Conservation (phyloP, 2,329 filamentous ascomycete genomes). For the Trichophyton simii region DNA sequence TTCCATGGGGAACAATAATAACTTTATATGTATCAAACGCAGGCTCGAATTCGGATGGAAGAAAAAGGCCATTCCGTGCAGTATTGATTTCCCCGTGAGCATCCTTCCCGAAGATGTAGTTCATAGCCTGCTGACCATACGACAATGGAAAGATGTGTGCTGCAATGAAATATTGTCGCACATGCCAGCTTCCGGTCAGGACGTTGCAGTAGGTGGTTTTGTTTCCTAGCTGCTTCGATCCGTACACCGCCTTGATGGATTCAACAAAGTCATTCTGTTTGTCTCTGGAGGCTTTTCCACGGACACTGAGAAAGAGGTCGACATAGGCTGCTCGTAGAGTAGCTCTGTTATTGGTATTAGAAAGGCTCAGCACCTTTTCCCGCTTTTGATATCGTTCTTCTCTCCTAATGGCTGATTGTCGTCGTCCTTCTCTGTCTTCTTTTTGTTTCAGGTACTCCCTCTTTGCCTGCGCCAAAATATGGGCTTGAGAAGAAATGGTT, state of each 20-base stretch:
- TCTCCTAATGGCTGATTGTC: neutral
- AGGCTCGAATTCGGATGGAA: too few species aligned
- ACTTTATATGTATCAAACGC: too few species aligned
- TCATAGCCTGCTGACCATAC: constrained; percentile 4
- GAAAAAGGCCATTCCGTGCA: too few species aligned
- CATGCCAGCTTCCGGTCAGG: neutral
- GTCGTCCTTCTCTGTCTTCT: neutral
- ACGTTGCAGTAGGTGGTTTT: neutral
- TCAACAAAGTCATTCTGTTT: neutral
- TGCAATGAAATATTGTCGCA: neutral
- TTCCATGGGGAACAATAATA: too few species aligned
- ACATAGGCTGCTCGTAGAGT: neutral
- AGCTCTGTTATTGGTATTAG: neutral
- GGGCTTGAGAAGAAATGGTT: neutral
- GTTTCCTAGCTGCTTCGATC: neutral
- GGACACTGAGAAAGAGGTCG: neutral
- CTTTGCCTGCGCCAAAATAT: neutral
- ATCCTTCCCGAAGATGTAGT: constrained; percentile 8
- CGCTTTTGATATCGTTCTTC: neutral
- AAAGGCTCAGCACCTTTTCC: neutral
- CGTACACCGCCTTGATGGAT: neutral
- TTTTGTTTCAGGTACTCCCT: neutral
- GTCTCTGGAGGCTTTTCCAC: neutral
- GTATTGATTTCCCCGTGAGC: constrained; percentile 5
- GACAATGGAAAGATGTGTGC: constrained; percentile 9